These are phyloP conservation scores for Saposhnikovia divaricata DNA, from an alignment of 129 eudicot genomes.

Conservation along the genomic window DNA sequence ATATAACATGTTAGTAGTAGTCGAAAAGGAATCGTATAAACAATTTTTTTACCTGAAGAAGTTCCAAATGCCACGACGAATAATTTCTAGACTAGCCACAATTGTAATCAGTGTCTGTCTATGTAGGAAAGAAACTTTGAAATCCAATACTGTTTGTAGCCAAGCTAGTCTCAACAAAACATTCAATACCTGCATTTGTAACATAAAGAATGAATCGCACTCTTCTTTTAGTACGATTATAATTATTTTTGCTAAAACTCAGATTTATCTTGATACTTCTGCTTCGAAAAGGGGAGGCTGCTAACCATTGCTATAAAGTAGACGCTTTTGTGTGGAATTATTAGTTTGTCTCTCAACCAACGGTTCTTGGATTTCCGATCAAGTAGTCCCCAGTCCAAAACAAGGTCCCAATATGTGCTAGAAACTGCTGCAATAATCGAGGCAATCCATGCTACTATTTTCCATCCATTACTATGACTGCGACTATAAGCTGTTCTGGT, in stretches of 20 bases:
- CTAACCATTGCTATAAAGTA: slow-evolving; percentile 19
- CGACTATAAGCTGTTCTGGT: slow-evolving; percentile 33
- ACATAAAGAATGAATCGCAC: not conserved
- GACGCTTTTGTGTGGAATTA: slow-evolving; percentile 11
- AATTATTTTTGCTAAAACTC: not conserved
- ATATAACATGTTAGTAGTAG: not conserved
- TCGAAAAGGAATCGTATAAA: not conserved
- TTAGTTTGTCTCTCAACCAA: slow-evolving; percentile 16
- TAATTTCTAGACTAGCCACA: slow-evolving; percentile 18
- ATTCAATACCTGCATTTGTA: not conserved
- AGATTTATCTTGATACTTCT: not conserved
- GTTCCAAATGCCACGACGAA: slow-evolving; percentile 12
- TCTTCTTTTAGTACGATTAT: not conserved
- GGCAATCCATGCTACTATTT: slow-evolving; percentile 21
- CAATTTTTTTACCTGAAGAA: slow-evolving; percentile 11
- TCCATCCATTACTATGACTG: slow-evolving; percentile 22
- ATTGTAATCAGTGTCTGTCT: slow-evolving; percentile 1
- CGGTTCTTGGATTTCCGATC: slow-evolving; percentile 15
- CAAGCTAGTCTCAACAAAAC: slow-evolving; percentile 1
- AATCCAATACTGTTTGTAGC: slow-evolving; percentile 7
- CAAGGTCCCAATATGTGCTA: slow-evolving; percentile 17
- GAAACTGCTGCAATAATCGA: slow-evolving; percentile 8
- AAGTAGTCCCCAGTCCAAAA: slow-evolving; percentile 20
- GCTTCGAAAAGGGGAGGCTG: not conserved
- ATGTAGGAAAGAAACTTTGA: slow-evolving; percentile 11